Conservation (phyloP, 1,139 yeast species). For the Tardiomyces digboiensis region DNA sequence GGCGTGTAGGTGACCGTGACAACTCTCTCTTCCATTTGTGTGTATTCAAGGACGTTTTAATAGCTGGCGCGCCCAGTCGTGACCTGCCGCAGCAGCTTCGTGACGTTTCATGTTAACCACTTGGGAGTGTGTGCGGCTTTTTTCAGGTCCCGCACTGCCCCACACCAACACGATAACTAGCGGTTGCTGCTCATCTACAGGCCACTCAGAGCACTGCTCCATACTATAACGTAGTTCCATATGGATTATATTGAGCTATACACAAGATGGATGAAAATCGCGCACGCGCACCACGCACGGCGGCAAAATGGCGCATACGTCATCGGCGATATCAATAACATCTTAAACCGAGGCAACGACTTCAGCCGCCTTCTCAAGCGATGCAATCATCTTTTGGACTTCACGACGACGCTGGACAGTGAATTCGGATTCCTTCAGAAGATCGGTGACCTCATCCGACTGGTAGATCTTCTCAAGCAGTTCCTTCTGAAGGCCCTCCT, state of each 20-base stretch:
- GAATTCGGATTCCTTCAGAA: constrained; percentile 86
- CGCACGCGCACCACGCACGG: too few relatives aligned
- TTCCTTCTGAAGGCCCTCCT: constrained; percentile 84
- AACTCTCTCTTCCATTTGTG: neutral
- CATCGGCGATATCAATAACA: neutral
- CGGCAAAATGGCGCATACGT: too few relatives aligned
- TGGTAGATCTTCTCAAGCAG: constrained; percentile 80
- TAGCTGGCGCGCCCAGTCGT: neutral
- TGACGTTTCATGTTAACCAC: too few relatives aligned
- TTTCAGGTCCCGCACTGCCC: too few relatives aligned
- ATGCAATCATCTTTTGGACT: constrained; percentile 91
- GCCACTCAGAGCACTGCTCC: too few relatives aligned
- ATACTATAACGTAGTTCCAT: too few relatives aligned
- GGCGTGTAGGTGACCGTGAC: neutral
- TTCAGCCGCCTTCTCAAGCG: constrained; percentile 79
- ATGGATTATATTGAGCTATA: too few relatives aligned
- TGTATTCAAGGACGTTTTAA: neutral
- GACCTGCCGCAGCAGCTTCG: too few relatives aligned
- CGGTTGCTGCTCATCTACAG: too few relatives aligned
- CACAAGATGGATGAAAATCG: too few relatives aligned
- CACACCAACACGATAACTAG: too few relatives aligned
- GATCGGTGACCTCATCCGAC: constrained; percentile 59
- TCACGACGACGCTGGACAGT: constrained; percentile 95
- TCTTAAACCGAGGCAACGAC: constrained; percentile 47
- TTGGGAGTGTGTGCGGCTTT: too few relatives aligned